Evolutionary conservation across 1,139 yeast species (phyloP), one percentile per base, ranked within the genome.

Genomic region (Yamadazyma diospyri): DNA sequence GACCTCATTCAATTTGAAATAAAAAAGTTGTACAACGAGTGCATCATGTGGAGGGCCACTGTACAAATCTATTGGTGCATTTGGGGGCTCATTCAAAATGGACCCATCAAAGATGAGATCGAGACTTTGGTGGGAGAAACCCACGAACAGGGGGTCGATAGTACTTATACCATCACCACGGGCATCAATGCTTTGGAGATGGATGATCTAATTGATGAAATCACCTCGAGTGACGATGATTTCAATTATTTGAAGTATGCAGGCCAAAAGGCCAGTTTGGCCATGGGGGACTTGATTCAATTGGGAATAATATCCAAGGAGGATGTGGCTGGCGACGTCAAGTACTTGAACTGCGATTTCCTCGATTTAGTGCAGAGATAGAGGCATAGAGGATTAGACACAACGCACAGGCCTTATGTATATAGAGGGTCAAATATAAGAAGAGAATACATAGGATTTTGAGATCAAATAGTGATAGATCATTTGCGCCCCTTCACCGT

Each of bases 81-180:
- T 17, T 92, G 98, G 98, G 97, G 95, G 0, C 69, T 92, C 35
- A 76, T 92, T 27, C 95, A 85, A 57, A 72, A 76, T 50, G 84
- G 84, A 3, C 67, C 70, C 2, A 35, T 57, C 6, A 51, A 36
- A 8, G 31, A 26, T 10, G 30, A 29, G 8, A 41, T 45, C 4
- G 49, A 42, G 8, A 40, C 10, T 1, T 34, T 41, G 23, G 21
- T 26, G 8, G 47, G 46, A 1, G 39, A 45, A 6, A 45, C 47
- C 11, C 39, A 47, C 4, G 65, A 61, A 42, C 39, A 41, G 28
- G 69, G 68, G 16, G 58, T 69, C 15, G 60, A 58, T 36, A 51
- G 70, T 36, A 65, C 67, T 4, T 69, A 65, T 43, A 62, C 55
- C 32, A 64, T 66, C 31, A 61, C 67, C 29, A 56, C 68, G 9